Conservation (phyloP, 2,329 filamentous ascomycete genomes). For the Aureobasidium sp. region DNA sequence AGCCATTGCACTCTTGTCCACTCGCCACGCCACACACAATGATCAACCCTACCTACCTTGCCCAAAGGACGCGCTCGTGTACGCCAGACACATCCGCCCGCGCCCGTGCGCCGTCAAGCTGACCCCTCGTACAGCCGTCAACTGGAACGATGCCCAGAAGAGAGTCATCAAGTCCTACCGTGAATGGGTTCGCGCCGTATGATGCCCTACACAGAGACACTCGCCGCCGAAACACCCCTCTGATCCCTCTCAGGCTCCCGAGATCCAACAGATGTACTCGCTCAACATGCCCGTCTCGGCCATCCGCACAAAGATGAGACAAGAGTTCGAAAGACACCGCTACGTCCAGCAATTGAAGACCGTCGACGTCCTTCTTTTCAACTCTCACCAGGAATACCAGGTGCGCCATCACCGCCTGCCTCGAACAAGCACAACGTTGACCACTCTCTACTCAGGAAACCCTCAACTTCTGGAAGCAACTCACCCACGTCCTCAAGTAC, state of each 20-base stretch:
- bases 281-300: slow-evolving; percentile 79
- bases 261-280: slow-evolving; percentile 96
- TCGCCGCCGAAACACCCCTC: not conserved
- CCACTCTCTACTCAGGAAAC: slow-evolving; percentile 61
- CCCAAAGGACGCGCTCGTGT: slow-evolving; percentile 49
- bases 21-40: slow-evolving; percentile 36
- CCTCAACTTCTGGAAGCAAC: slow-evolving; percentile 98
- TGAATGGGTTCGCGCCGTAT: slow-evolving; percentile 92
- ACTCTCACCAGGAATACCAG: slow-evolving; percentile 92
- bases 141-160: slow-evolving; percentile 80
- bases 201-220: slow-evolving; percentile 35
- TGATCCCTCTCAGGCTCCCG: slow-evolving; percentile 62
- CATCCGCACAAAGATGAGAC: slow-evolving; percentile 86
- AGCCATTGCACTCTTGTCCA: not conserved
- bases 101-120: slow-evolving; percentile 16
- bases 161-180: slow-evolving; percentile 86
- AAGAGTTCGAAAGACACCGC: slow-evolving; percentile 94
- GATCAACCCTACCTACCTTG: slow-evolving; percentile 90
- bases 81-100: slow-evolving; percentile 20
- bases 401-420: slow-evolving; percentile 42
- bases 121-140: slow-evolving; percentile 58
- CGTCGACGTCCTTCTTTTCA: slow-evolving; percentile 82
- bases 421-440: not conserved
- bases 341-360: slow-evolving; percentile 84
- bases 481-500: slow-evolving; percentile 92